phyloP scores from a whole-genome alignment of 495 filamentous ascomycete genomes.

The Aspergillus coremiiformis region DNA sequence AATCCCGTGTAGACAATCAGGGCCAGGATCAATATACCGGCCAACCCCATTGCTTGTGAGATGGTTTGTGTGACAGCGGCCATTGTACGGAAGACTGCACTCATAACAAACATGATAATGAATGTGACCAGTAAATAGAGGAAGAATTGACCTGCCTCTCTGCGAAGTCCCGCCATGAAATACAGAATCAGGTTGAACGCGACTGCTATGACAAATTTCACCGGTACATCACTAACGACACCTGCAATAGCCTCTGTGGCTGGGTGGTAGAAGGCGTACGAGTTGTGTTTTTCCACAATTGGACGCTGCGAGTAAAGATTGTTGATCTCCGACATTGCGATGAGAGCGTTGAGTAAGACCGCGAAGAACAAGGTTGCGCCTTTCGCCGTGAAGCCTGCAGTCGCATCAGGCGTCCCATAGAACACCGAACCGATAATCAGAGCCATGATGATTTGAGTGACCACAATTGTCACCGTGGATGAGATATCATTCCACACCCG shows the following conservation, averaged over 20 bases:
- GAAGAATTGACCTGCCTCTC: slow-evolving; percentile 44
- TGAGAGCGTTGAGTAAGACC: slow-evolving; percentile 55
- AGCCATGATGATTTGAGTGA: slow-evolving; percentile 66
- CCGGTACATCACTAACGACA: slow-evolving; percentile 47
- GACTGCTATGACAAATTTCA: slow-evolving; percentile 36
- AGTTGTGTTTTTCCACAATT: slow-evolving; percentile 53
- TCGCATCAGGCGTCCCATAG: slow-evolving; percentile 60
- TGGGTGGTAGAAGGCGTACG: slow-evolving; percentile 54
- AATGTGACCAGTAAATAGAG: slow-evolving; percentile 48
- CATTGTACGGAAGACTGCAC: slow-evolving; percentile 37
- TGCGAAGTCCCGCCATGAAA: slow-evolving; percentile 45
- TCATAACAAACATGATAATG: slow-evolving; percentile 48
- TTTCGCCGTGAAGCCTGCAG: slow-evolving; percentile 57
- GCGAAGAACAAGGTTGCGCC: slow-evolving; percentile 83
- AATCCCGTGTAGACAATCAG: slow-evolving; percentile 42
- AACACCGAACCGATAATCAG: slow-evolving; percentile 78
- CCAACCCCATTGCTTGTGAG: slow-evolving; percentile 39
- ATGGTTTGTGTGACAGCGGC: slow-evolving; percentile 38
- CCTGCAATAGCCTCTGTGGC: slow-evolving; percentile 48
- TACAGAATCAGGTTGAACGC: slow-evolving; percentile 47
- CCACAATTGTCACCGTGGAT: slow-evolving; percentile 58
- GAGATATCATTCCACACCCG: slow-evolving; percentile 60
- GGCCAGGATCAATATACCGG: slow-evolving; percentile 35
- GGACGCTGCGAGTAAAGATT: slow-evolving; percentile 47
- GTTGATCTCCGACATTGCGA: slow-evolving; percentile 48